phyloP scores from a whole-genome alignment of 2,329 filamentous ascomycete species.

The Leptographium radiaticola region DNA sequence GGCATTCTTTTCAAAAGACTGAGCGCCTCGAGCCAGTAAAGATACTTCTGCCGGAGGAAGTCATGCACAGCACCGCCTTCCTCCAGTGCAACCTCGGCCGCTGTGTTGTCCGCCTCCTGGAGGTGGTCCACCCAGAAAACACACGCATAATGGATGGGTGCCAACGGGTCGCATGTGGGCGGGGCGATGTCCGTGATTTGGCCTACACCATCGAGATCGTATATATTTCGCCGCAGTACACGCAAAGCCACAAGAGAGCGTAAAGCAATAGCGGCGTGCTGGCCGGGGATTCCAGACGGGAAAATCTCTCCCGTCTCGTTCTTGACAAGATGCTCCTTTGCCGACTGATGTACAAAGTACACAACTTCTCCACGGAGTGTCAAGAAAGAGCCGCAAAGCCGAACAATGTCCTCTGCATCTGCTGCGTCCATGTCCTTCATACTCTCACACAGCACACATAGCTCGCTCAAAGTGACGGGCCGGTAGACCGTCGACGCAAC shows the following conservation, averaged over 20 bases:
- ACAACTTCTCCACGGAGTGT: constrained; percentile 17
- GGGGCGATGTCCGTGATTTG: constrained; percentile 12
- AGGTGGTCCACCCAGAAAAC: constrained; percentile 23
- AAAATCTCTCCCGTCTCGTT: too few species aligned
- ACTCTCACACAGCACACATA: constrained; percentile 12
- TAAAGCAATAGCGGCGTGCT: too few species aligned
- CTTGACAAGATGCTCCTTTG: constrained; percentile 24
- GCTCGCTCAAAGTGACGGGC: constrained; percentile 23
- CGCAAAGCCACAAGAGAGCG: too few species aligned
- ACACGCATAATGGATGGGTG: constrained; percentile 18
- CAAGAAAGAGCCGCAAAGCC: constrained; percentile 27
- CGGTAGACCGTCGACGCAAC: constrained; percentile 18
- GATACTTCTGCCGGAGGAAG: constrained; percentile 23
- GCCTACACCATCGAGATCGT: constrained; percentile 15
- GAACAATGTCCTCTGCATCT: constrained; percentile 15
- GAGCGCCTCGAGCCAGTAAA: constrained; percentile 31
- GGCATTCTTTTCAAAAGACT: constrained; percentile 19
- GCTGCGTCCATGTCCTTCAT: constrained; percentile 10
- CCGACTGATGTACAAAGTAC: constrained; percentile 28
- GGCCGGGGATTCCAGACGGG: too few species aligned
- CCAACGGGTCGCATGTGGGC: constrained; percentile 16
- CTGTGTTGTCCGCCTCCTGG: neutral
- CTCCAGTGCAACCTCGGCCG: constrained; percentile 8
- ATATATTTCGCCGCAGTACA: constrained; percentile 22
- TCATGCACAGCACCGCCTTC: constrained; percentile 15